These are phyloP conservation scores for Candida hungchunana DNA, from an alignment of 805 yeast genomes.

Conservation along the genomic window DNA sequence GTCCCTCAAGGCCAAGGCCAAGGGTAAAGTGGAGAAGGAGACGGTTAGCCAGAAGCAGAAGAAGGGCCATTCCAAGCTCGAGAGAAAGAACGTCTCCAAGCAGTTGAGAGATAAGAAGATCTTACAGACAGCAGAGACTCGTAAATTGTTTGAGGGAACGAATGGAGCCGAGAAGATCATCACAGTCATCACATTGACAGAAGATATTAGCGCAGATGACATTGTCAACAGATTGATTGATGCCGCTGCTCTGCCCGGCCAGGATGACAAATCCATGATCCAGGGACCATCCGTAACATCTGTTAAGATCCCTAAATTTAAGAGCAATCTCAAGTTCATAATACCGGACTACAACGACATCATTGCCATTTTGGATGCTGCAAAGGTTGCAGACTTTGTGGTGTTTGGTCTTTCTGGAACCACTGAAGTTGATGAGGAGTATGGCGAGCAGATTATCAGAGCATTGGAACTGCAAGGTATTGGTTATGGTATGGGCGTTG, in stretches of 20 bases:
- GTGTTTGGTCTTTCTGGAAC: constrained; percentile 85
- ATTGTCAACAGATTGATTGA: constrained; percentile 51
- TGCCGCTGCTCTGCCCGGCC: constrained; percentile 30
- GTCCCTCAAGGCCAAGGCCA: constrained; percentile 69
- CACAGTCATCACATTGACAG: constrained; percentile 74
- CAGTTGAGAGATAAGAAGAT: constrained; percentile 78
- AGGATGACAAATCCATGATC: constrained; percentile 30
- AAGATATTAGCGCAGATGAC: constrained; percentile 55
- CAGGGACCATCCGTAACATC: constrained; percentile 47
- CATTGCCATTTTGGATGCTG: constrained; percentile 73
- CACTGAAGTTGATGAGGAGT: constrained; percentile 70
- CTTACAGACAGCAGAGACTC: constrained; percentile 47
- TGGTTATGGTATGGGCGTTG: constrained; percentile 72
- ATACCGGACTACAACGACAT: constrained; percentile 69
- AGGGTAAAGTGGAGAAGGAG: constrained; percentile 84
- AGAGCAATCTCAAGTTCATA: constrained; percentile 65
- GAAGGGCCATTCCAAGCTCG: constrained; percentile 41
- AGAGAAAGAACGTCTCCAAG: constrained; percentile 72
- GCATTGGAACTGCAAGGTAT: constrained; percentile 91
- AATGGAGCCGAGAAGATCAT: constrained; percentile 81
- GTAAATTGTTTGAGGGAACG: constrained; percentile 75
- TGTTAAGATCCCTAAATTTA: constrained; percentile 59
- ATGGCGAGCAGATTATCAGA: constrained; percentile 87
- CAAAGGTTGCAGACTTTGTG: constrained; percentile 85
- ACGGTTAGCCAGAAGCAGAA: constrained; percentile 28